These are phyloP conservation scores for Aspergillus panamensis DNA, from an alignment of 495 filamentous ascomycete species.

Conservation along the genomic window DNA sequence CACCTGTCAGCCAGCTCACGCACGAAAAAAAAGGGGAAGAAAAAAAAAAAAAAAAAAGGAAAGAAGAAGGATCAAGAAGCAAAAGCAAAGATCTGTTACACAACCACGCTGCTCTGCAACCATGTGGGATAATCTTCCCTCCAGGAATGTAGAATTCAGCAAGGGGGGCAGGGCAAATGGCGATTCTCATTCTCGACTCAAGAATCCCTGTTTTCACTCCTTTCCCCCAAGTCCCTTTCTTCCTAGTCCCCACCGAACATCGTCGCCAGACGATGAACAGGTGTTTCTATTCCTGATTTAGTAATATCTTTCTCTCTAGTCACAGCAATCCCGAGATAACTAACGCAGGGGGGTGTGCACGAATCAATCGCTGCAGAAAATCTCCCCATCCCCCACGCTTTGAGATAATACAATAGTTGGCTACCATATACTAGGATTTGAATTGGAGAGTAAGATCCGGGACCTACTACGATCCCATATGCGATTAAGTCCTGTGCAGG, in stretches of 20 bases:
- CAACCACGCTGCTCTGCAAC: not conserved
- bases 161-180: not conserved
- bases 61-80: conserved; percentile 7
- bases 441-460: too few relatives aligned
- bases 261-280: not conserved
- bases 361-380: too few relatives aligned
- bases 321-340: not conserved
- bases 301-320: not conserved
- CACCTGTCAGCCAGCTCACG: not conserved
- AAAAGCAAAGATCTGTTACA: conserved; percentile 9
- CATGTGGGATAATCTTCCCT: conserved; percentile 9
- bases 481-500: not conserved
- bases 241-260: too few relatives aligned
- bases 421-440: too few relatives aligned
- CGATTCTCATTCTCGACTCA: not conserved
- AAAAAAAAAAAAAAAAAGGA: not conserved
- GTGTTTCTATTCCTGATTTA: conserved; percentile 10
- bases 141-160: not conserved
- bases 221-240: too few relatives aligned
- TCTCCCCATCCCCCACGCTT: too few relatives aligned
- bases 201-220: not conserved
- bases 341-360: too few relatives aligned
- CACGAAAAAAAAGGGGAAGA: not conserved
- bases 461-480: not conserved
- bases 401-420: too few relatives aligned